Evolutionary conservation across 1,284 basidiomycete species (phyloP), one percentile per base, ranked within the genome.

Genomic region (Stereum hirsutum): DNA sequence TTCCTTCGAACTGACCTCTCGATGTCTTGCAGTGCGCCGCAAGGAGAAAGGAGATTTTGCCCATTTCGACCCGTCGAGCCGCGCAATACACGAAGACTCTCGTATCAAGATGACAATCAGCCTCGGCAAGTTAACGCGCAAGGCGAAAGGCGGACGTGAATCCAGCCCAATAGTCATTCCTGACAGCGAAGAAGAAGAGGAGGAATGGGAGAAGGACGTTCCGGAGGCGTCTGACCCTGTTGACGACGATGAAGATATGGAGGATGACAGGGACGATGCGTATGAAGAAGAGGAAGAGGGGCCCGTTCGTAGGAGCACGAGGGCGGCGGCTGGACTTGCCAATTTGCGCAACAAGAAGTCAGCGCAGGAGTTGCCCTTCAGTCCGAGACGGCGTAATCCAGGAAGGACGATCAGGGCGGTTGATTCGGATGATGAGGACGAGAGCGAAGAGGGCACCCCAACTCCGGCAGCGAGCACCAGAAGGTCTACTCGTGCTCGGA

Each of bases 51-150:
- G 70, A 15, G 49, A 54, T 6, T 60, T 81, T 21, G 58, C 57
- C 1, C 54, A 58, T 0, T 87, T 88, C 55, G 72, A 85, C 53
- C 81, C 82, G n/a, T 68, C 70, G 21, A 72, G 72, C 2, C 48
- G 56, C 15, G 68, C 75, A 47, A 66, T 88, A 5, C 78, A 85
- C 51, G 74, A 75, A n/a, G 55, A 65, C 17, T 76, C 74, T 44
- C 78, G 81, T 31, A 55, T 78, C 43, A 64, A 60, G 49, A 48
- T 63, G 23, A 59, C 54, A 32, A 44, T 67, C 33, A 62, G 52
- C 14, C 34, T 65, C 24, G 24, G 34, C 19, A 5, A 17, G 19
- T 21, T 36, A 23, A 36, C 20, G 27, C 31, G n/a, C 15, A 12
- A 21, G 30, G 52, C 46, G 38, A 49, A 42, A 20, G 42, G 44